These are phyloP conservation scores for Cladobotryum protrusum DNA, from an alignment of 2,329 filamentous ascomycete genomes.

Conservation along the genomic window DNA sequence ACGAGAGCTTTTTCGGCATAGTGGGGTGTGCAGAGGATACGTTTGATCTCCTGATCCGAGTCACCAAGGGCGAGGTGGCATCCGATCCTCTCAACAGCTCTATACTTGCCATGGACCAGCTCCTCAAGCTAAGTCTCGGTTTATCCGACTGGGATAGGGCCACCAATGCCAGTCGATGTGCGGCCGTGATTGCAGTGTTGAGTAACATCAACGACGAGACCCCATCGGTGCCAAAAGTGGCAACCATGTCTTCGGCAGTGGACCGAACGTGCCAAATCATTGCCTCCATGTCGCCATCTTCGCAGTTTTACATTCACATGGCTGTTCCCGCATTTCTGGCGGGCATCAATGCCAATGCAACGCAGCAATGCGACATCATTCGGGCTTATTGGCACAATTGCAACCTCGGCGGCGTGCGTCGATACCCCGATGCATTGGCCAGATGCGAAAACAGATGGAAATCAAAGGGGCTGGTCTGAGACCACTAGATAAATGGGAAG, in stretches of 20 bases:
- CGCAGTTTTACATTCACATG: slow-evolving; percentile 34
- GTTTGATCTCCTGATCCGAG: slow-evolving; percentile 29
- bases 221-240: neutral
- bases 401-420: slow-evolving; percentile 29
- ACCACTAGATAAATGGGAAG: too few species aligned
- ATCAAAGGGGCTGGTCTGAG: slow-evolving; percentile 13
- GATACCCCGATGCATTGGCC: slow-evolving; percentile 24
- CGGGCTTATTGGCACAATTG: slow-evolving; percentile 34
- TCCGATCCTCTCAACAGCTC: slow-evolving; percentile 14
- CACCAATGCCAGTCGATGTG: slow-evolving; percentile 29
- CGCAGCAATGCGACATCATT: slow-evolving; percentile 28
- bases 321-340: slow-evolving; percentile 32
- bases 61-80: slow-evolving; percentile 20
- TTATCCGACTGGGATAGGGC: slow-evolving; percentile 17
- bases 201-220: neutral
- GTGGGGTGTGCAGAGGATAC: slow-evolving; percentile 34
- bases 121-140: slow-evolving; percentile 16
- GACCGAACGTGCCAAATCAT: slow-evolving; percentile 30
- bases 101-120: slow-evolving; percentile 21
- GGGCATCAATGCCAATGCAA: slow-evolving; percentile 28
- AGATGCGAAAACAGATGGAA: slow-evolving; percentile 31
- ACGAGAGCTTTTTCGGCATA: slow-evolving; percentile 27
- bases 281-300: slow-evolving; percentile 23
- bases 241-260: slow-evolving; percentile 25
- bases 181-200: slow-evolving; percentile 28